These are phyloP conservation scores for Aspergillus sp. DNA, from an alignment of 2,329 filamentous ascomycete genomes.

Conservation along the genomic window DNA sequence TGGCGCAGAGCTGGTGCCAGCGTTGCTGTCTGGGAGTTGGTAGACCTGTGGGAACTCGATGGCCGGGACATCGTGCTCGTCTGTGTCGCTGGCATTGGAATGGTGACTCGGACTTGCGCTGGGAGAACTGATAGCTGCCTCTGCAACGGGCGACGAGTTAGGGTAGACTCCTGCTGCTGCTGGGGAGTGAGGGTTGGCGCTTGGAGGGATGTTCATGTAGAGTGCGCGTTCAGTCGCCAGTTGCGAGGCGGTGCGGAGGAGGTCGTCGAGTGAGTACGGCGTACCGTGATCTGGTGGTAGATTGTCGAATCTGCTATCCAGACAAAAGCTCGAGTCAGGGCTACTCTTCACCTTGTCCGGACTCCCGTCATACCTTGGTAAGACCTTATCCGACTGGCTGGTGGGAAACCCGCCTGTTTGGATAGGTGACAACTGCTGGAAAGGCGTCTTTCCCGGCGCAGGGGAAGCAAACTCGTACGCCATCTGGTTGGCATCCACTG, in stretches of 20 bases:
- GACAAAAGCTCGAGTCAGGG: not conserved
- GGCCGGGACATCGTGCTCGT: constrained; percentile 19
- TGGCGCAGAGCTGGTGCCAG: too few relatives aligned
- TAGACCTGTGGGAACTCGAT: constrained; percentile 14
- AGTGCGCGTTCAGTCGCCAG: constrained; percentile 23
- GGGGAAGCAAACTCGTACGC: constrained; percentile 6
- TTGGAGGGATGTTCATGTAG: constrained; percentile 20
- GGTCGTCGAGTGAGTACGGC: constrained; percentile 11
- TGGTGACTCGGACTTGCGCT: constrained; percentile 17
- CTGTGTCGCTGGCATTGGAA: constrained; percentile 22
- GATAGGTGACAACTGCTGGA: not conserved
- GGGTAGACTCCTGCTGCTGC: not conserved
- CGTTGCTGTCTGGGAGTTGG: constrained; percentile 6
- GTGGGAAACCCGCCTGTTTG: not conserved
- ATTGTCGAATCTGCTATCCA: constrained; percentile 2
- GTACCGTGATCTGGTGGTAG: not conserved
- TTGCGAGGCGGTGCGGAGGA: constrained; percentile 21
- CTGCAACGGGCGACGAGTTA: constrained; percentile 12
- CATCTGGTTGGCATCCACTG: not conserved
- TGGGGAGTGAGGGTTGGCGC: constrained; percentile 15
- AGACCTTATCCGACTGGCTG: not conserved
- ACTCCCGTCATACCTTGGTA: constrained; percentile 3
- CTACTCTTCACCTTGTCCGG: not conserved
- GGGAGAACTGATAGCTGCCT: constrained; percentile 23
- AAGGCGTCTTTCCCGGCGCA: constrained; percentile 1